Evolutionary conservation across 2,329 filamentous ascomycete species (phyloP), one percentile per base, ranked within the genome.

Genomic region (Colletotrichum nymphaeae): DNA sequence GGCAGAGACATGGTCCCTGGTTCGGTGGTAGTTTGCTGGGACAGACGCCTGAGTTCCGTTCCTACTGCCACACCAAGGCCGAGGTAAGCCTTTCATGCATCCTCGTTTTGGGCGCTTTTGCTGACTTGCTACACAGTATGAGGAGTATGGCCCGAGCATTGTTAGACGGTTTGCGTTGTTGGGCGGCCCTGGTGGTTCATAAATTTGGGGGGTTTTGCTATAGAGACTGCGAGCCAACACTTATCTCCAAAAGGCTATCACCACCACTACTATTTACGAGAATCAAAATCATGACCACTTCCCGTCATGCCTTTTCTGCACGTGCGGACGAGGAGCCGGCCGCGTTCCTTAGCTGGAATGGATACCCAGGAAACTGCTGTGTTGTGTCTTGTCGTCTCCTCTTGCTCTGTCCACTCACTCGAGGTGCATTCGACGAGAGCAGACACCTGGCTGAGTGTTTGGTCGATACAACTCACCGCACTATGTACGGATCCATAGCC

Each of bases 1-100:
- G 97, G 82, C 97, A 99, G 89, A 90, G 96, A 81, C 96, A 99
- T 82, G 97, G 97, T 22, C 97, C 97, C 37, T 99, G 97, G 97
- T 99, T 99, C 82, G 97, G 97, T 83, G 97, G 97, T 78, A 98
- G 95, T 86, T 88, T 99, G 85, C 88, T 99, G 74, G 97, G 96
- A 68, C 96, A 98, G 87, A 99, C 97, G 7, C 96, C 97, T 5
- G 97, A 99, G 84, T 99, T 99, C 89, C 92, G 95, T 83, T 98
- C 95, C 81, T 99, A 98, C 86, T 99, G 97, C 87, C 97, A 99
- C 85, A 99, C 94, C 70, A 97, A 97, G 88, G 92, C 91, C 35
- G 90, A 92, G 87, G 89, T 91, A 80, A 78, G 87, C 79, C 55
- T 7, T 52, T 9, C n/a, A 19, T 24, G 12, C 24, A 19, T 19